Base-by-base conservation (phyloP, 805 yeast genomes). In the Lipomyces sp. region DNA sequence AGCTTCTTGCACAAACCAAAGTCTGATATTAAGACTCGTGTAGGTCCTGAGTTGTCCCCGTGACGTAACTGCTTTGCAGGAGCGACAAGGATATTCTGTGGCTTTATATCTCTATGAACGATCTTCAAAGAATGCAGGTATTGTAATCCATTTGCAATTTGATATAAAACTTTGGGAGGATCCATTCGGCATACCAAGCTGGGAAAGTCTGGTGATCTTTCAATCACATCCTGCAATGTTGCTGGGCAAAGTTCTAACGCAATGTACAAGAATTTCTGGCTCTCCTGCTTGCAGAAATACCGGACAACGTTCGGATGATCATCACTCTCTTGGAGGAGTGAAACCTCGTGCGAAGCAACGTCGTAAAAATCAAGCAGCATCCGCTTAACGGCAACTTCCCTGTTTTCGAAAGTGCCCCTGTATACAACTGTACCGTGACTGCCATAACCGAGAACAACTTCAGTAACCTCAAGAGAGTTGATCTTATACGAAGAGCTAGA, bases 341-440 rank as follows among this genome's bases (percentile, higher is more conserved):
- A 84, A 11, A 95, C 96, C 74, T 94, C 99, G 72, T 91, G 97
- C 7, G 92, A 88, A 1, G 98, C 98, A 64, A 94, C 86, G 74
- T 95, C 98, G 77, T 90, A 94, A 74, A 93, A 95, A 75, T 93
- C 97, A 48, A 93, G 82, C 62, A 95, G 80, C 96, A 95, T 90
- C 73, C 98, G 80, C 76, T 95, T 95, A 5, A 95, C 96, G 0
- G 99, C 99, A 4, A 95, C 99, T 0, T 96, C 97, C 64, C 99
- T 83, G 71, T 87, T 88, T 75, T 94, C 97, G 79, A 93, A 95
- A 3, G 86, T 84, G 0, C 99, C 99, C 75, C 88, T 86, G 75
- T 87, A 92, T 0, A 95, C 99, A 35, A 94, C 92, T 0, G 99
- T 95, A 34, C 99, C 99, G 72, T 93, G 97, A 0, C 97, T 91